Percentiles rank a stretch among this genome's conserved stretches.
These are phyloP conservation scores for Proliferodiscus dingleyae DNA, from an alignment of 2,329 filamentous ascomycete genomes.

Conservation along the genomic window DNA sequence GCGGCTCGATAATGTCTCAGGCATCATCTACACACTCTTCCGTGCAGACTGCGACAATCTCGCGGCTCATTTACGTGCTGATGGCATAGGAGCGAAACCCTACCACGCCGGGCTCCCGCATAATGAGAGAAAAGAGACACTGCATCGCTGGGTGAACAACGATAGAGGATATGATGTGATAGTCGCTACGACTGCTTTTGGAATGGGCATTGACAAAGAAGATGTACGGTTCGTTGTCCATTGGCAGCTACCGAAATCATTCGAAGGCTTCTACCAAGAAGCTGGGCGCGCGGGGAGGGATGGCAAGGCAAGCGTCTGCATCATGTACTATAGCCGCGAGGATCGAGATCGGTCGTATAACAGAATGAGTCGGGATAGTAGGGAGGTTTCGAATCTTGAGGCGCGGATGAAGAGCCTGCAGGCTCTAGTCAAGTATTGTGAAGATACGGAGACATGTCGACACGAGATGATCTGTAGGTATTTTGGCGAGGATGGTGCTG, in stretches of 20 bases:
- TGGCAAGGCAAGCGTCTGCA: conserved; percentile 79
- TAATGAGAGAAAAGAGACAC: conserved; percentile 64
- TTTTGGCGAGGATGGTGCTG: conserved; percentile 61
- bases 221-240: conserved; percentile 93
- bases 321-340: conserved; percentile 86
- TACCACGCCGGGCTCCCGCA: conserved; percentile 67
- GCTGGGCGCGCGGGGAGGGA: conserved; percentile 87
- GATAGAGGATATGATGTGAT: conserved; percentile 80
- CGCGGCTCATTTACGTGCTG: conserved; percentile 57
- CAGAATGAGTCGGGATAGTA: conserved; percentile 47
- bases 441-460: conserved; percentile 66
- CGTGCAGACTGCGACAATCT: conserved; percentile 70
- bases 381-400: conserved; percentile 38
- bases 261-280: conserved; percentile 96
- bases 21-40: conserved; percentile 76
- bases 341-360: conserved; percentile 70
- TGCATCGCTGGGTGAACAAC: conserved; percentile 68
- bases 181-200: conserved; percentile 91
- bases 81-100: conserved; percentile 68
- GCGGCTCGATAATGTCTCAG: conserved; percentile 60
- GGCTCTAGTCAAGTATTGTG: conserved; percentile 74
- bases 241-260: conserved; percentile 89
- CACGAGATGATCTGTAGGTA: conserved; percentile 72
- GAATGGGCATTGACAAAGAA: conserved; percentile 96
- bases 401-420: conserved; percentile 59